Evolutionary conservation across 2,329 filamentous ascomycete genomes (phyloP), one percentile per base, ranked within the genome.

Genomic region (Apiospora kogelbergensis): DNA sequence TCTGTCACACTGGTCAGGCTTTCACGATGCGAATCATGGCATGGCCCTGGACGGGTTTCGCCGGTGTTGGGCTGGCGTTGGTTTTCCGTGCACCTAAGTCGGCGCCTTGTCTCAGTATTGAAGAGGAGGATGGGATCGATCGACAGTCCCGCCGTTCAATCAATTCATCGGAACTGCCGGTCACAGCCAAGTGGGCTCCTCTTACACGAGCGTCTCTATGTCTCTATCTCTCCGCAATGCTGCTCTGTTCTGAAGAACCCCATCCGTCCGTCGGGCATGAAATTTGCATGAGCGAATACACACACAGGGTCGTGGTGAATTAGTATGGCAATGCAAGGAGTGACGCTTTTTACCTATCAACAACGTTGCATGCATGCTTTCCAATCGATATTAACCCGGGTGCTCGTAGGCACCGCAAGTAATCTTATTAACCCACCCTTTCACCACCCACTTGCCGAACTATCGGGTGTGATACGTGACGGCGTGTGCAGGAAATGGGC

Each of bases 391-490:
- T 60, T 37, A 60, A 60, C 17, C 26, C 26, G 33, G 53, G 20
- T 60, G 33, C 53, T 37, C 20, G 30, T 60, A 30, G 53, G 53
- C 53, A 60, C 53, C 53, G 33, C 17, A 30, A 30, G 53, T 60
- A 60, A 60, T 60, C 30, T 60, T 37, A 60, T 37, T 37, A 60
- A n/a, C 53, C 53, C 53, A 60, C 53, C 53, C 53, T 60, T 37
- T 60, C 53, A 60, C 53, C 53, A 60, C 53, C 53, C 53, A 37
- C 53, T 60, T 60, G 53, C 53, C 53, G 53, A 60, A n/a, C 53
- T 37, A 60, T 60, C 53, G 53, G 53, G 53, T 60, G 53, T 60
- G 53, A 60, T 60, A 37, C 53, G 53, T 60, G 53, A 60, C 30
- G 53, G 53, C 26, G 37, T n/a, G 53, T 60, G 53, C 53, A 37